phyloP scores from a whole-genome alignment of 2,329 filamentous ascomycete species.

The Rhynchosporium secalis region DNA sequence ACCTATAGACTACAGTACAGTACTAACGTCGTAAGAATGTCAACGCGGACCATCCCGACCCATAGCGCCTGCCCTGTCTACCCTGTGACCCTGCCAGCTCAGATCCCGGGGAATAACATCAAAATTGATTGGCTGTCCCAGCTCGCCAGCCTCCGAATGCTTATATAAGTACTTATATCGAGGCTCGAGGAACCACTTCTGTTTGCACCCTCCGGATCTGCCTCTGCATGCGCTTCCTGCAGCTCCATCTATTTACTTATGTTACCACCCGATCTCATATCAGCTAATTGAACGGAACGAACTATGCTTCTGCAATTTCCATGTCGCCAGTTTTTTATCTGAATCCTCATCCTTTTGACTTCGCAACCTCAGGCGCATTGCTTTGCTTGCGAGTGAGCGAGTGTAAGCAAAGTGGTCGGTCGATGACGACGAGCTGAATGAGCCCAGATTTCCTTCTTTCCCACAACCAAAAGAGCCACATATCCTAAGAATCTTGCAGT shows the following conservation, averaged over 20 bases:
- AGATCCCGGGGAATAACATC: background rate
- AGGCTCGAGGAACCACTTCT: background rate
- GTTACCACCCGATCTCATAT: conserved; percentile 19
- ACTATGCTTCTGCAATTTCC: conserved; percentile 26
- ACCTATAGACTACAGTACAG: no score
- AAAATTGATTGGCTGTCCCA: conserved; percentile 7
- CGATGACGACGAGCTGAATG: conserved; percentile 24
- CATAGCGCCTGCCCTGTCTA: background rate
- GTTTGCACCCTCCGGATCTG: background rate
- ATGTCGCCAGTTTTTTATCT: conserved; percentile 11
- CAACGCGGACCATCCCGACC: conserved; percentile 3
- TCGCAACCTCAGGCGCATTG: conserved; percentile 21
- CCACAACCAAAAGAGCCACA: background rate
- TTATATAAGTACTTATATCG: no score
- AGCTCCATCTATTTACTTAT: conserved; percentile 13
- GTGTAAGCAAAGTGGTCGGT: conserved; percentile 20
- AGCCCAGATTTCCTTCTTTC: background rate
- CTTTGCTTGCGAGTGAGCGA: background rate
- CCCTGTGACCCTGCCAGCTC: background rate
- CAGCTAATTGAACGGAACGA: conserved; percentile 19
- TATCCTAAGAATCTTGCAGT: background rate
- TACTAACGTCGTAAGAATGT: no score
- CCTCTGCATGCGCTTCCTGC: conserved; percentile 18
- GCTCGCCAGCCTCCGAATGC: conserved; percentile 23
- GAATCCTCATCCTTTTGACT: conserved; percentile 4